These are phyloP conservation scores for Gossypium australe DNA, from an alignment of 345 rosid species.

Conservation along the genomic window DNA sequence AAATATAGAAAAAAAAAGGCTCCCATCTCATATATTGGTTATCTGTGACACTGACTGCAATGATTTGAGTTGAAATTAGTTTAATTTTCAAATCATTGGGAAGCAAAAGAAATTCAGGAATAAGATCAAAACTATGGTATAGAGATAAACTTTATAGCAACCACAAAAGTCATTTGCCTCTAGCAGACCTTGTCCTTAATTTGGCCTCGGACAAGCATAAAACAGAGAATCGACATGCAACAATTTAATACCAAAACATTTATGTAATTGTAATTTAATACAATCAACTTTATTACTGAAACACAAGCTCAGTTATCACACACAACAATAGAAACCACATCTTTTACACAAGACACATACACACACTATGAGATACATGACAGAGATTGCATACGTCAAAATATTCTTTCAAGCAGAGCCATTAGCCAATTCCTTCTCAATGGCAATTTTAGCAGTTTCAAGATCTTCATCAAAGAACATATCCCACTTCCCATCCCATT, in stretches of 20 bases:
- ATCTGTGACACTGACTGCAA: neutral
- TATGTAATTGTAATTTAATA: neutral
- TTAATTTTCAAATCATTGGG: neutral
- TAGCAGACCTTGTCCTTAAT: too few species aligned
- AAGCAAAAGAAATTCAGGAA: too few species aligned
- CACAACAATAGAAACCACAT: neutral
- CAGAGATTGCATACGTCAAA: neutral
- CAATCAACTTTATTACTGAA: neutral
- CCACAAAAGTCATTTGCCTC: neutral
- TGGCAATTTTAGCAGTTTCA: conserved; percentile 48
- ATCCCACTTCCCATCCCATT: conserved; percentile 96
- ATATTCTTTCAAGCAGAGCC: neutral
- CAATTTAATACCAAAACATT: too few species aligned
- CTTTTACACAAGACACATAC: neutral
- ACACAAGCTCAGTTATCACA: neutral
- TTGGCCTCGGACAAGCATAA: too few species aligned
- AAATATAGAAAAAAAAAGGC: neutral
- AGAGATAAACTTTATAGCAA: neutral
- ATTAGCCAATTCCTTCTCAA: conserved; percentile 24
- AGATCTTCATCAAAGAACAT: conserved; percentile 78
- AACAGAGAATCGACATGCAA: too few species aligned
- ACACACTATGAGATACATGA: neutral
- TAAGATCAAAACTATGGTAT: too few species aligned
- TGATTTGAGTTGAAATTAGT: neutral
- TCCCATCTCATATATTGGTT: neutral